Percentiles rank a stretch among this genome's conserved stretches.
Evolutionary conservation across 108 stramenopile species (phyloP).

Genomic region (Cyclotella atomus): DNA sequence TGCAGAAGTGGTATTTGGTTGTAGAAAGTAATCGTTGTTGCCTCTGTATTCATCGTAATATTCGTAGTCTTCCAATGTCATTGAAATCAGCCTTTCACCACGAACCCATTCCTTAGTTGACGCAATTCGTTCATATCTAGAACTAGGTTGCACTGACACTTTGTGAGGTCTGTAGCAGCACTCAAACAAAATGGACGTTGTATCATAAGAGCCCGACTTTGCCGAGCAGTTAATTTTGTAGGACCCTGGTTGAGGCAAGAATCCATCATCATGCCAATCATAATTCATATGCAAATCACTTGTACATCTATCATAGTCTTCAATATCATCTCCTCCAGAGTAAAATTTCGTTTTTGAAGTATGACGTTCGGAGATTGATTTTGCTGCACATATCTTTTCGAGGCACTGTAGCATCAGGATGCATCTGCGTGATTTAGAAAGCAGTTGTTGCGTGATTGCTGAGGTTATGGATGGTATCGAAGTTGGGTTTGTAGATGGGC

Average conservation of each 20-base stretch:
- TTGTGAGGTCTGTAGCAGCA: conserved; percentile 31
- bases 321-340: conserved; percentile 45
- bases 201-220: conserved; percentile 24
- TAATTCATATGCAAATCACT: conserved; percentile 32
- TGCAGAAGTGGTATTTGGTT: not conserved
- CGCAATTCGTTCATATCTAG: conserved; percentile 32
- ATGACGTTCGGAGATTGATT: conserved; percentile 20
- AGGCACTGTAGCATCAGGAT: conserved; percentile 31
- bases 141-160: conserved; percentile 36
- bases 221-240: not conserved
- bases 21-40: not conserved
- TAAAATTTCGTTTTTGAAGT: conserved; percentile 1
- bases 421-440: conserved; percentile 34
- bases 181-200: too few relatives aligned
- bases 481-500: conserved; percentile 1
- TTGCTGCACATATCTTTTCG: conserved; percentile 33
- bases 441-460: conserved; percentile 14
- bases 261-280: conserved; percentile 55
- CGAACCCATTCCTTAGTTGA: conserved; percentile 39
- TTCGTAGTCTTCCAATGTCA: conserved; percentile 35
- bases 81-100: conserved; percentile 31
- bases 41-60: conserved; percentile 2
- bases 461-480: conserved; percentile 11
- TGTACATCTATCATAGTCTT: conserved; percentile 38
- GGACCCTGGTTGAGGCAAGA: conserved; percentile 27